Percentiles rank a stretch among this genome's conserved stretches.
Evolutionary conservation across 2,329 filamentous ascomycete species (phyloP).

Genomic region (Exophiala spinifera): DNA sequence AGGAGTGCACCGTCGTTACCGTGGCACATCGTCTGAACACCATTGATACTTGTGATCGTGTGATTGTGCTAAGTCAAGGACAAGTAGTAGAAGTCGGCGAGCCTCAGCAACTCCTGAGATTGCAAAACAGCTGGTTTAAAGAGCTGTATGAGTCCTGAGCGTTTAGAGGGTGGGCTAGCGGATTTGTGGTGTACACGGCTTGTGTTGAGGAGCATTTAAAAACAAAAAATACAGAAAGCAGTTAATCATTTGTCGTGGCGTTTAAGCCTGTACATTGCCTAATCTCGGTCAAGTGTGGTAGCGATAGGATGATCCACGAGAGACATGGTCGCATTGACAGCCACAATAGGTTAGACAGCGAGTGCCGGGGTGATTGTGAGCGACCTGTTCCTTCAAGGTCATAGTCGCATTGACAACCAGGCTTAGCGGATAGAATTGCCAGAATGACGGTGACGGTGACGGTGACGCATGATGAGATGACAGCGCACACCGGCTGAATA

Average conservation of each 20-base stretch:
- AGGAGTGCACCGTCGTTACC: slow-evolving; percentile 57
- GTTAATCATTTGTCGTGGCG: no score
- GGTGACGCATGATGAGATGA: slow-evolving; percentile 4
- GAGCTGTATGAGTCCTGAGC: slow-evolving; percentile 23
- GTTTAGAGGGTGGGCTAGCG: no score
- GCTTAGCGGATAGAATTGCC: slow-evolving; percentile 24
- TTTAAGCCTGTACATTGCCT: slow-evolving; percentile 33
- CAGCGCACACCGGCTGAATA: background rate
- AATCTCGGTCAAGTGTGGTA: slow-evolving; percentile 27
- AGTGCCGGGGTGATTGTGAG: no score
- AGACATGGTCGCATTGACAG: no score
- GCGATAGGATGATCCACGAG: slow-evolving; percentile 20
- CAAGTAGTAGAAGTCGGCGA: slow-evolving; percentile 19
- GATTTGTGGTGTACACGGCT: background rate
- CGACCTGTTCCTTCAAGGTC: no score
- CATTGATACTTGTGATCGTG: slow-evolving; percentile 59
- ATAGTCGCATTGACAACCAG: slow-evolving; percentile 15
- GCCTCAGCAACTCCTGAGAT: slow-evolving; percentile 34
- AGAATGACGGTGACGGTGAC: background rate
- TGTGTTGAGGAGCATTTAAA: no score
- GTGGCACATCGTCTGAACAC: slow-evolving; percentile 59
- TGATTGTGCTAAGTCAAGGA: slow-evolving; percentile 53
- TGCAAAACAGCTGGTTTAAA: slow-evolving; percentile 30
- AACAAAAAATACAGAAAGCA: no score
- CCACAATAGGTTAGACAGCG: no score